Base-by-base conservation (phyloP, 192 early-diverging fungal genomes). In the Podila minutissima region DNA sequence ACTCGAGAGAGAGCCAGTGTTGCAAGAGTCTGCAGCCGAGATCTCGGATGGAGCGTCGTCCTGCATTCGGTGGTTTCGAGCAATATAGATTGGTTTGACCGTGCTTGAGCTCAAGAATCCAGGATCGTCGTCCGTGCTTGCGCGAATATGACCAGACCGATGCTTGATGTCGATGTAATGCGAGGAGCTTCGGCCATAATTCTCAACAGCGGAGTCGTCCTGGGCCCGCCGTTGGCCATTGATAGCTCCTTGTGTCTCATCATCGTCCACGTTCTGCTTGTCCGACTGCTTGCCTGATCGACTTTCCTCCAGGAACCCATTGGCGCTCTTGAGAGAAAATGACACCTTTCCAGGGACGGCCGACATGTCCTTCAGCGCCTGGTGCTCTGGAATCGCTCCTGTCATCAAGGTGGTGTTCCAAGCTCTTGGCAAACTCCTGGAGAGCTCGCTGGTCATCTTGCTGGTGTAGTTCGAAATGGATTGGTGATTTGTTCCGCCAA, bases 21-120 rank as follows among this genome's bases (percentile, higher is more conserved):
- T 76, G 74, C 74, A 69, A 7, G 82, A 71, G 62, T 69, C 67
- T 2, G 71, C 69, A 12, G 37, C 77, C n/a, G 72, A 71, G 3
- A 74, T 33, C 41, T 71, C 69, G 3, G 72, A 68, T 28, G 63
- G 59, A 4, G 60, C 26, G 1, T 64, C 74, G 32, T 74, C 62
- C 19, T 84, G 75, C 29, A 66, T 20, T 31, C 65, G 64, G 24
- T 72, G 60, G 41, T 71, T 77, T 22, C 66, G 59, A 33, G 75
- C 74, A 53, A 88, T 90, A 15, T 74, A 74, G 11, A 90, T 83
- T 2, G 89, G 86, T 46, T 86, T 82, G 11, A 88, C 86, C 5
- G 87, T 88, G 61, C 85, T 88, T 8, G 84, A 85, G 55, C 85
- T 88, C 10, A 83, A 51, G 4, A 86, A 72, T 17, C 67, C 72